Evolutionary conservation across 371 early-diverging fungal genomes (phyloP).

Genomic region (Cokeromyces recurvatus): DNA sequence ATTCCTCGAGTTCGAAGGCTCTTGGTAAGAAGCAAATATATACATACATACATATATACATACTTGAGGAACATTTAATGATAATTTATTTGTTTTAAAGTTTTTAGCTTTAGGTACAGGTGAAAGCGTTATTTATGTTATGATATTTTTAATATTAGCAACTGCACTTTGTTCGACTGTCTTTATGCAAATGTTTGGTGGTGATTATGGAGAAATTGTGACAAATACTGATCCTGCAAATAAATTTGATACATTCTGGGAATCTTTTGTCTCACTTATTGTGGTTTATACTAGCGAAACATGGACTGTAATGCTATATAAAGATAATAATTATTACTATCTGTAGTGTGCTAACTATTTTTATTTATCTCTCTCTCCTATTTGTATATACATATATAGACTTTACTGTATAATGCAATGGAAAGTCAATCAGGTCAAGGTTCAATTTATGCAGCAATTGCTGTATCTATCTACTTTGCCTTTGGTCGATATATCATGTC

Average conservation of each 20-base stretch:
- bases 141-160: conserved; percentile 32
- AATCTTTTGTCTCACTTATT: conserved; percentile 43
- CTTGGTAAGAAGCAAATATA: conserved; percentile 40
- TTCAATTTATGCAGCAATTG: conserved; percentile 42
- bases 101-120: conserved; percentile 41
- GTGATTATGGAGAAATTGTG: conserved; percentile 29
- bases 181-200: conserved; percentile 48
- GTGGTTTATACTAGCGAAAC: conserved; percentile 58
- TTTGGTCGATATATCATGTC: conserved; percentile 57
- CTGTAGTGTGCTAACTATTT: not conserved
- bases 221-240: conserved; percentile 17
- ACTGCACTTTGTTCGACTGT: conserved; percentile 39
- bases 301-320: conserved; percentile 37
- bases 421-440: conserved; percentile 43
- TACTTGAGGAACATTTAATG: not conserved
- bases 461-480: conserved; percentile 48
- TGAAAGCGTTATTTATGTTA: conserved; percentile 44
- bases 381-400: conserved; percentile 11
- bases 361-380: too few species aligned
- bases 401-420: conserved; percentile 49
- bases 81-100: conserved; percentile 12
- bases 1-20: conserved; percentile 50
- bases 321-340: not conserved
- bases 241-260: conserved; percentile 45
- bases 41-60: too few species aligned